Base-by-base conservation (phyloP, 805 yeast species). In the Wilhelminamyces savonicus region DNA sequence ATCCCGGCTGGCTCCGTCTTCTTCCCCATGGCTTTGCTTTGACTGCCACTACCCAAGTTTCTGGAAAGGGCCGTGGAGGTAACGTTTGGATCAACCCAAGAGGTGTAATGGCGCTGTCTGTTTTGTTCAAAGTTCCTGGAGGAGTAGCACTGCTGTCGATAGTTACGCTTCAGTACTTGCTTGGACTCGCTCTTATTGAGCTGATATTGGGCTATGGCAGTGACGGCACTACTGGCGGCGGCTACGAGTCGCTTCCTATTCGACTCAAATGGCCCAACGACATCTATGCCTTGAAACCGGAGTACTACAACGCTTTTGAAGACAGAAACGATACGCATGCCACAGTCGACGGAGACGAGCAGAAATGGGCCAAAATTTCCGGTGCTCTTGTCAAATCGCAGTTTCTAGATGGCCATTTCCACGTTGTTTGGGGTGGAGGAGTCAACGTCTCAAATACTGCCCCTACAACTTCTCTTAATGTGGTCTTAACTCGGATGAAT, bases 211-310 rank as follows among this genome's bases (percentile, higher is more conserved):
- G 74, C 2, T 76, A 86, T 44, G 76, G 76, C 2, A 48, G 56
- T 31, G 31, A 31, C 4, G 45, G 43, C 10, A 46, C 59, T 13
- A 28, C 37, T 6, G 65, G 66, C 2, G 55, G 59, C 0, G 86
- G 83, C 0, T 85, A 79, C 50, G 78, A 76, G 13, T 80, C 76
- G 26, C 56, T 92, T 42, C 97, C 95, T 0, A 66, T 90, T 11
- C 69, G 76, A 29, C 69, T 92, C 36, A 92, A 92, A 52, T 92
- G 99, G 99, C 99, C 99, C 2, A 92, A 92, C 52, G 99, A 92
- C 54, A 60, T 92, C 10, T 92, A 85, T 49, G 76, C 81, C 4
- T 51, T 76, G 43, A 76, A 74, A 32, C 94, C 94, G 1, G 77
- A 76, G 31, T 71, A 60, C 40, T 69, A 53, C 41, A 37, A 41